A percentile compares a stretch with the other conserved stretches of the same genome.
phyloP scores from a whole-genome alignment of 345 rosid species.

The Euphorbia peplus region DNA sequence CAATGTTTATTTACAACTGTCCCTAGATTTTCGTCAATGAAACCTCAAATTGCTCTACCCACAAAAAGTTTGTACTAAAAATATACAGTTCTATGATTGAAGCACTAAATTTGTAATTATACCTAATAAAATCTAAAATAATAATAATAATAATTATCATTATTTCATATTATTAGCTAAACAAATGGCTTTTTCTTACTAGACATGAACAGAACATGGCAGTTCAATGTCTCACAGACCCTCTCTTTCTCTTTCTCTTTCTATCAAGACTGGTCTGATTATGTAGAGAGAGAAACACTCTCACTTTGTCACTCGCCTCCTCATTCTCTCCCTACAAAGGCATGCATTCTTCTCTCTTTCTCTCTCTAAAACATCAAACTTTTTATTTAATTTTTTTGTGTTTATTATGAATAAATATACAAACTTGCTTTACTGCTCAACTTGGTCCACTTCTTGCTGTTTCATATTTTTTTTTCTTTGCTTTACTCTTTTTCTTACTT shows the following conservation, averaged over 20 bases:
- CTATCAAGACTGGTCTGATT: no score
- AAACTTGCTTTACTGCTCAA: conserved; percentile 24
- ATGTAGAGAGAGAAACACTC: conserved; percentile 23
- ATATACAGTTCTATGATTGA: no score
- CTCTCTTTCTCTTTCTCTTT: conserved; percentile 10
- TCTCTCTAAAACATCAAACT: conserved; percentile 16
- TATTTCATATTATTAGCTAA: conserved; percentile 28
- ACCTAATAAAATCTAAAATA: not conserved
- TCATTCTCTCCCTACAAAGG: conserved; percentile 22
- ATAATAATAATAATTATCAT: no score
- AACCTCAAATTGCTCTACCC: no score
- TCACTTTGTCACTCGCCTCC: not conserved
- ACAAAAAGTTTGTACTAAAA: no score
- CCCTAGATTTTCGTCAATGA: no score
- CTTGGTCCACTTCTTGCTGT: conserved; percentile 22
- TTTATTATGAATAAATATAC: conserved; percentile 4
- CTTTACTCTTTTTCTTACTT: conserved; percentile 24
- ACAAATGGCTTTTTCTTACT: conserved; percentile 17
- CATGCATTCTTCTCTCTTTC: conserved; percentile 28
- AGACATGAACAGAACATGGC: conserved; percentile 34
- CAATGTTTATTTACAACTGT: no score
- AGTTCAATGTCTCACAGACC: conserved; percentile 40
- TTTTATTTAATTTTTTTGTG: conserved; percentile 35
- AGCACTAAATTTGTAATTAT: no score
- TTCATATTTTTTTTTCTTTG: no score